phyloP scores from a whole-genome alignment of 2,329 filamentous ascomycete species.

The Neopestalotiopsis sp. region DNA sequence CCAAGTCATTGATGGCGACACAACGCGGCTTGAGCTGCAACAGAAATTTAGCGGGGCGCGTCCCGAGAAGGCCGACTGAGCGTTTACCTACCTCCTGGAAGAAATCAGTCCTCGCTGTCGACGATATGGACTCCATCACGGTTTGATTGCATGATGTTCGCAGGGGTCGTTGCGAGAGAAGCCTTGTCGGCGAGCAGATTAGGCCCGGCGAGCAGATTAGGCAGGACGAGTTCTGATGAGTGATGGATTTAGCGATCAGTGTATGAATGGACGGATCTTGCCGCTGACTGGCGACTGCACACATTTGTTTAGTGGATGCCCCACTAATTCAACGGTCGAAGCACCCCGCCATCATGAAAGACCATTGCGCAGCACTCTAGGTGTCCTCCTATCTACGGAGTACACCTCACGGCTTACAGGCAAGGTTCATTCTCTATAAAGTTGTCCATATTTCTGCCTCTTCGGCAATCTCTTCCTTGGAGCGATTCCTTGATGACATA shows the following conservation, averaged over 20 bases:
- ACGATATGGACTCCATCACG: conserved; percentile 31
- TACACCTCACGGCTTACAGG: background rate
- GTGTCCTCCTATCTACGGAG: background rate
- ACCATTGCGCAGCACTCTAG: background rate
- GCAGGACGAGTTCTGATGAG: background rate
- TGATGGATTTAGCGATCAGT: background rate
- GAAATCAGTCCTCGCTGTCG: conserved; percentile 34
- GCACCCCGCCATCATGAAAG: background rate
- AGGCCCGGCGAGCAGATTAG: background rate
- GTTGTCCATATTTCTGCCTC: background rate
- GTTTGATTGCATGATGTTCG: conserved; percentile 5
- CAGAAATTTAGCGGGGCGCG: conserved; percentile 19
- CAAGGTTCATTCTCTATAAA: background rate
- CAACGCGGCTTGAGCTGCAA: conserved; percentile 67
- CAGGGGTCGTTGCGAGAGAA: background rate
- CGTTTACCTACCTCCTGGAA: conserved; percentile 35
- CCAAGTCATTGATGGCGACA: conserved; percentile 63
- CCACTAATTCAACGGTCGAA: background rate
- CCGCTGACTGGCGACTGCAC: background rate
- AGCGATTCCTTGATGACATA: no score
- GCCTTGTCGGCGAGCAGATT: background rate
- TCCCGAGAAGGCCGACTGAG: background rate
- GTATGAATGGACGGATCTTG: background rate
- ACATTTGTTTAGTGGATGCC: background rate
- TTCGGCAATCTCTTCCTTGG: background rate